A percentile compares a stretch with the other conserved stretches of the same genome.
Conservation (phyloP, 345 rosid genomes). For the Salix suchowensis region DNA sequence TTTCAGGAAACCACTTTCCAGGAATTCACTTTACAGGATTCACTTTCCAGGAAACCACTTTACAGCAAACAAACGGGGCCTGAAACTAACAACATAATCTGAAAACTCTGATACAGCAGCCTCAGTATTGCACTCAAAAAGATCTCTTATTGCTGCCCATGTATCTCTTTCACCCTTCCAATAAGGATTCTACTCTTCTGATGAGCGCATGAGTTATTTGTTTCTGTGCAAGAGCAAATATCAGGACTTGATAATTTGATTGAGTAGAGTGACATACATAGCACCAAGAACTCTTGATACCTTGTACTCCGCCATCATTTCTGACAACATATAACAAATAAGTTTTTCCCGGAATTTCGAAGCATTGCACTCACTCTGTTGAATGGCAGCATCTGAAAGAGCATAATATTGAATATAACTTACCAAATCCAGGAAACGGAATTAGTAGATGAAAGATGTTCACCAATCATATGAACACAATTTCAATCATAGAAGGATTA, state of each 20-base stretch:
- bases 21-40: no score
- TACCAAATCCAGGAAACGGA: no score
- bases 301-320: constrained; percentile 46
- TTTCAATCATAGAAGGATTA: background rate
- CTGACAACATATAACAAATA: constrained; percentile 56
- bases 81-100: constrained; percentile 42
- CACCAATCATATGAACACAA: background rate
- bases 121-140: constrained; percentile 59
- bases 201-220: constrained; percentile 38
- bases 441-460: no score
- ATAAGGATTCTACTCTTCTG: constrained; percentile 52
- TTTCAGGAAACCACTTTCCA: no score
- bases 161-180: constrained; percentile 58
- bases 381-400: no score
- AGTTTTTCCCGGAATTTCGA: constrained; percentile 58
- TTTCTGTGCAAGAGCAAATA: constrained; percentile 39
- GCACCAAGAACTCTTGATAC: constrained; percentile 19
- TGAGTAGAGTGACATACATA: background rate
- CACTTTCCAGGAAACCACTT: no score
- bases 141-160: constrained; percentile 61
- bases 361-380: constrained; percentile 63
- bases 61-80: no score
- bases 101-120: constrained; percentile 25
- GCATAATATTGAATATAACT: no score
- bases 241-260: background rate